Evolutionary conservation across 179 eudicot species (phyloP), one percentile per base, ranked within the genome.

Genomic region (Gypsophila paniculata): DNA sequence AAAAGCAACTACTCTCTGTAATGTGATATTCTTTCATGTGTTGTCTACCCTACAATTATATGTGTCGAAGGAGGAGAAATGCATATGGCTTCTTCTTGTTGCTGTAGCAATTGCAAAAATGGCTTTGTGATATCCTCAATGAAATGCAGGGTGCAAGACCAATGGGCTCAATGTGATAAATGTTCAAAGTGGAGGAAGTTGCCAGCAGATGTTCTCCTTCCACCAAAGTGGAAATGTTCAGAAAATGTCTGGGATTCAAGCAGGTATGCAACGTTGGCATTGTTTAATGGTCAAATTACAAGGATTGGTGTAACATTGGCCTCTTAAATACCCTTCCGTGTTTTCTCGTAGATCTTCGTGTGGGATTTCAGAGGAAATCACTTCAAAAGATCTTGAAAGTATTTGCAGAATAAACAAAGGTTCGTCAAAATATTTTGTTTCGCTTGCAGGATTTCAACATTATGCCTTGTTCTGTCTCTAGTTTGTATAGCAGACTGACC

Each of bases 321-420:
- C 26, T 53, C 46, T 61, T n/a, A n/a, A 26, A 72, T 26, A 26
- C 42, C 39, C 38, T 59, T 15, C 51, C 44, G 26, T 71, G 32
- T 17, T 21, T 63, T 69, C 14, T 66, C 53, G 61, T 36, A 91
- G 99, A 86, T 85, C 85, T 79, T 85, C 88, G 6, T 94, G 99
- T 78, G 77, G 86, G 66, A 84, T 87, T 69, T 84, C 85, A 61
- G 95, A 83, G 68, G 99, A 90, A 75, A 76, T 76, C 66, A 75
- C 64, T 75, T 78, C 86, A 21, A 82, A 79, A 75, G 89, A 91
- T 61, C 82, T 89, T 81, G 91, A 86, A 61, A 74, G 68, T 65
- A 69, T 78, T 46, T 71, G 81, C 59, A 72, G 71, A 75, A 68
- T 51, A 58, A 82, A 74, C 81, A 91, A 82, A 76, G 96, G 96